Evolutionary conservation across 257 asterid species (phyloP), one percentile per base, ranked within the genome.

Genomic region (Nemophila menziesii): DNA sequence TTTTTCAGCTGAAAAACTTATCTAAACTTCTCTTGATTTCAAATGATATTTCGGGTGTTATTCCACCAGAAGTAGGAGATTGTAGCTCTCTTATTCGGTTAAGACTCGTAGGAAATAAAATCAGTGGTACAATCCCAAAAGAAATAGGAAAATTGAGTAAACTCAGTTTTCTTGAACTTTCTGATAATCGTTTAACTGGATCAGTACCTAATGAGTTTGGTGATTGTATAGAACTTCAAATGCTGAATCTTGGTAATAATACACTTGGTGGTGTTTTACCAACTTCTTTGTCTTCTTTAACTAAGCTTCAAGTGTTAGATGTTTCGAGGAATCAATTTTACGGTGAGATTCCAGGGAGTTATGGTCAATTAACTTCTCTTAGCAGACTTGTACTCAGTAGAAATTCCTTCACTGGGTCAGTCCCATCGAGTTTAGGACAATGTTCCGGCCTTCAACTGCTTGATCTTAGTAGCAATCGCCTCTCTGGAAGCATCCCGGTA

Each of bases 111-210:
- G 79, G 74, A 0, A 83, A 83, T 38, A 77, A 70, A 57, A 66
- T 83, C 22, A 54, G 56, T 22, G 94, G 94, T 19, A 37, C 62
- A 33, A 77, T 83, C 39, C 94, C 94, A 0, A 64, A 43, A 36
- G 89, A 72, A 44, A 64, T 83, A 1, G 77, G 94, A 11, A 55
- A 44, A 11, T 59, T 83, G 0, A 51, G 67, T 1, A 63, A 38
- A 23, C 82, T 83, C n/a, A 79, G 63, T 43, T 83, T 83, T 63
- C 85, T 83, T 39, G 94, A 83, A 45, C 39, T 83, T n/a, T 77
- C 94, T 1, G 52, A 66, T 37, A 77, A 77, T 49, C 65, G 43
- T 29, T 54, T 83, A 4, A 61, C 39, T 47, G 94, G 92, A 29
- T 26, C 50, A 4, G 49, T 83, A 13, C 92, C 94, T 47, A 77